phyloP scores from a whole-genome alignment of 345 rosid species.

The Barbarea vulgaris region DNA sequence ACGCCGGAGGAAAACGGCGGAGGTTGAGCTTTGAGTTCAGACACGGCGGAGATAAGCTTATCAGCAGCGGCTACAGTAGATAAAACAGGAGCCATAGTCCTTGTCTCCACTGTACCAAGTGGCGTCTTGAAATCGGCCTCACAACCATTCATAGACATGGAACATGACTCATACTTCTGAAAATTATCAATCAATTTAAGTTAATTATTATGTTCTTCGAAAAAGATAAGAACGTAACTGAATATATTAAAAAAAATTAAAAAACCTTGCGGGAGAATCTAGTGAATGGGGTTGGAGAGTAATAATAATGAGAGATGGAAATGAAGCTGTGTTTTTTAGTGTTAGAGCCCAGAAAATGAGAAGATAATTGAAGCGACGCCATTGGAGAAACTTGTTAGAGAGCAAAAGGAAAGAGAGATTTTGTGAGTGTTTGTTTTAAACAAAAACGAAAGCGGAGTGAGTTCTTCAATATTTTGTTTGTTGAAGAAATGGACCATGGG shows the following conservation, averaged over 20 bases:
- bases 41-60: constrained; percentile 54
- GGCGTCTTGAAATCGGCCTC: constrained; percentile 50
- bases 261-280: constrained; percentile 37
- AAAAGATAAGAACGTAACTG: background rate
- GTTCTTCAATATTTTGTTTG: background rate
- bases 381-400: constrained; percentile 12
- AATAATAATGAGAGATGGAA: constrained; percentile 17
- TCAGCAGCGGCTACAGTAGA: constrained; percentile 63
- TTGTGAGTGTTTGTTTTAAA: background rate
- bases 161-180: constrained; percentile 37
- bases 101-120: constrained; percentile 57
- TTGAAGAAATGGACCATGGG: background rate
- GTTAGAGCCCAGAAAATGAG: constrained; percentile 33
- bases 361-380: constrained; percentile 33
- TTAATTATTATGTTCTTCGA: background rate
- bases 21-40: constrained; percentile 54
- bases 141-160: constrained; percentile 83
- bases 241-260: too few species aligned
- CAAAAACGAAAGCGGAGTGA: background rate
- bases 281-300: constrained; percentile 15
- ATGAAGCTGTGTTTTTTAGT: constrained; percentile 22
- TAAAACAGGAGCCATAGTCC: constrained; percentile 51
- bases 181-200: background rate
- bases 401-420: background rate
- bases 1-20: constrained; percentile 68